Base-by-base conservation (phyloP, 768 basidiomycete species). In the Leccinum pellstonianum region DNA sequence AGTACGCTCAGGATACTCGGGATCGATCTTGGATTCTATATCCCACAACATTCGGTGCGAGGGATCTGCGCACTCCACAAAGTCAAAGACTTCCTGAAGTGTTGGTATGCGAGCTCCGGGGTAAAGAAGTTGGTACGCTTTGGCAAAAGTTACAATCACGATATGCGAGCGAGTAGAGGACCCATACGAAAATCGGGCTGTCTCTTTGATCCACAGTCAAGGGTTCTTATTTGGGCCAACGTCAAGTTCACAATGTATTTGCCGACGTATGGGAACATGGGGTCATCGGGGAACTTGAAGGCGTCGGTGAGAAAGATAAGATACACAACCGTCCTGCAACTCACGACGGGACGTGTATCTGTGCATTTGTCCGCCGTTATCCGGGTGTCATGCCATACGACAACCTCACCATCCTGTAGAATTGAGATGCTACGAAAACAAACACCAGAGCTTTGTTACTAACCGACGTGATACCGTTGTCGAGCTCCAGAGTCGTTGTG, bases 351-450 rank as follows among this genome's bases (percentile, higher is more conserved):
- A 15, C 61, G 65, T 2, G 89, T 91, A 69, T 93, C 91, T 23
- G 68, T 64, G 70, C 91, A 92, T 70, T 92, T 93, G 35, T 77
- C 77, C 4, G 82, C 63, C 3, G 73, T 69, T 61, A 93, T 87
- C 47, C 76, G 75, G 71, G 86, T 84, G 72, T 93, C 91, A 65
- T 93, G 91, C 87, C 88, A 92, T 14, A 93, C 88, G 46, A 93
- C 78, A 15, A 88, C 85, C 52, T 81, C 80, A 12, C 87, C 89
- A 68, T 93, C 91, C 88, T 90, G 41, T 58, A 19, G 19, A 19
- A 37, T 21, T 64, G 63, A 67, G 61, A 29, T 55, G 35, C 52
- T 43, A 6, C 33, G 19, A 46, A 46, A 46, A 35, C 43, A 49
- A 12, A 21, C 21, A 21, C 21, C 21, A 2, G 53, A 52, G 27